Conservation (phyloP, 768 basidiomycete species). For the Termitomyces sp. region DNA sequence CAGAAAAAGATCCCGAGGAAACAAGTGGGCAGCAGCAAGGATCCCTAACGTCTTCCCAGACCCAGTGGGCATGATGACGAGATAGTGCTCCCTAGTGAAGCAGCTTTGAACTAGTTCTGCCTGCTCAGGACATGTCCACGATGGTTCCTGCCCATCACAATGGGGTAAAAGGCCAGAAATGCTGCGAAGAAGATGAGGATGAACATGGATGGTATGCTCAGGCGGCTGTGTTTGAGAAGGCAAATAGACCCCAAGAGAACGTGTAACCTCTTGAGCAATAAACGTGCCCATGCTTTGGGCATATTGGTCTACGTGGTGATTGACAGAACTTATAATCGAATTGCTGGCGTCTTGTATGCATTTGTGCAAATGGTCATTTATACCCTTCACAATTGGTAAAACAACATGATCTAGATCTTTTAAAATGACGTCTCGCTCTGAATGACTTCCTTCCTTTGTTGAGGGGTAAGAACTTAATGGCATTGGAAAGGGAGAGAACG, state of each 20-base stretch:
- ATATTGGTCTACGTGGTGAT: too few species aligned
- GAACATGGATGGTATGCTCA: neutral
- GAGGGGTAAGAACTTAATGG: too few species aligned
- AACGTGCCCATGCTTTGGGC: neutral
- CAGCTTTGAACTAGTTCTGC: neutral
- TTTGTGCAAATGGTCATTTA: too few species aligned
- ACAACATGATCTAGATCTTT: too few species aligned
- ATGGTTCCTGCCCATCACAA: too few species aligned
- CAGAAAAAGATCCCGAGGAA: neutral
- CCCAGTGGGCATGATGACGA: neutral
- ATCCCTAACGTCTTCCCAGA: neutral
- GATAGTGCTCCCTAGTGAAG: neutral
- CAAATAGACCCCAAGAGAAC: too few species aligned
- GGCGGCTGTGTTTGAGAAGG: fast-evolving
- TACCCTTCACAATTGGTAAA: too few species aligned
- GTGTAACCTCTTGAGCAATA: neutral
- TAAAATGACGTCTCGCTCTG: neutral
- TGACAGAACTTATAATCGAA: too few species aligned
- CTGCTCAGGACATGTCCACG: too few species aligned
- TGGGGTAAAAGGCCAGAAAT: too few species aligned
- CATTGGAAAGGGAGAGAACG: too few species aligned
- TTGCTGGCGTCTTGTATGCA: too few species aligned
- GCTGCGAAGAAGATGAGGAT: neutral
- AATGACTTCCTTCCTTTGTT: neutral
- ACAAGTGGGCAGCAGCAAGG: neutral